Evolutionary conservation across 2,329 filamentous ascomycete genomes (phyloP), one percentile per base, ranked within the genome.

Genomic region (Pezicula carpinea): DNA sequence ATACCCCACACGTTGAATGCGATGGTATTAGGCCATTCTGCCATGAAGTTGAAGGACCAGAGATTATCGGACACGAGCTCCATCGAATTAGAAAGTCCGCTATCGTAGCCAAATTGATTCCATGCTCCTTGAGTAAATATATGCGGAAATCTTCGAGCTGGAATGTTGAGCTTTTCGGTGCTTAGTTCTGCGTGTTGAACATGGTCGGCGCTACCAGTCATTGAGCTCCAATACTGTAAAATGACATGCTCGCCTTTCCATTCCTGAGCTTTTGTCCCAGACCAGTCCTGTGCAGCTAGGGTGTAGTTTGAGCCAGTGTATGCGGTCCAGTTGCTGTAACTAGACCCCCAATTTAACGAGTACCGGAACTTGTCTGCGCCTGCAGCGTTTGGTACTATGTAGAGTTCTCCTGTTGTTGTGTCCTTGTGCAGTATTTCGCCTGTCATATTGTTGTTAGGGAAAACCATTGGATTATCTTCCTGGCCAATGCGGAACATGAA

Each of bases 1-100:
- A 83, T 79, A 38, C 82, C 82, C 82, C 82, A 85, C 6, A 82
- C 71, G 53, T 83, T 85, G 50, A 83, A 66, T 55, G 83, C 79
- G 46, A 79, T 74, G 41, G 74, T 66, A 2, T 75, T 74, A 5
- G 82, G 82, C 74, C 79, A 85, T 56, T 85, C 82, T 2, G 74
- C 70, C 71, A 83, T 76, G 51, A 83, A 79, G 52, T 79, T 70
- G 54, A 77, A 77, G n/a, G 69, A 66, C 82, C 82, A 85, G 3
- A 66, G 63, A 6, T 71, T 69, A 44, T 80, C 72, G 17, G 64
- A 63, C 5, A 67, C 66, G 36, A 77, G 70, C 19, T 67, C 59
- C 66, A 83, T 74, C 11, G 66, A 54, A 47, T 82, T 81, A 4
- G 68, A 60, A 21, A 84, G 59, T 3, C 82, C 82, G 18, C 73